Evolutionary conservation across 2,329 filamentous ascomycete genomes (phyloP).

Genomic region (Stylonectria norvegica): DNA sequence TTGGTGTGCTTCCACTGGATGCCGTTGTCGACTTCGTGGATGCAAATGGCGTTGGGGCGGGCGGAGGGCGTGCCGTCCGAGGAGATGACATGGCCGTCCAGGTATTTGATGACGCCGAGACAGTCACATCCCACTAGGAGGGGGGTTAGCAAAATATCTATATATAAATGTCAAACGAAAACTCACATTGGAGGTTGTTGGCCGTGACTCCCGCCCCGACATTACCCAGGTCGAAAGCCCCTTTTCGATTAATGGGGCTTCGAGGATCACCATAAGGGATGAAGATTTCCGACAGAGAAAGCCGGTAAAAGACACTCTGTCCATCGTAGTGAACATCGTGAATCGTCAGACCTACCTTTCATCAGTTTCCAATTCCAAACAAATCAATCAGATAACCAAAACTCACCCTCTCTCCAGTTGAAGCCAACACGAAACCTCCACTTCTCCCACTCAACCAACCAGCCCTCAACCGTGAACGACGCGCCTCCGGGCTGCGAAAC

Average conservation of each 20-base stretch:
- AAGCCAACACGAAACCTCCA: conserved; percentile 66
- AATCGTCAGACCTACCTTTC: conserved; percentile 40
- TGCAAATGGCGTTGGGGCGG: conserved; percentile 9
- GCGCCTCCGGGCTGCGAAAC: conserved; percentile 31
- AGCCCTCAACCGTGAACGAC: conserved; percentile 41
- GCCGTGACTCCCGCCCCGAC: conserved; percentile 61
- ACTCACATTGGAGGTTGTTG: conserved; percentile 52
- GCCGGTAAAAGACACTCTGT: conserved; percentile 60
- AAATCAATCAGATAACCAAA: too few species aligned
- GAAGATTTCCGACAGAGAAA: conserved; percentile 65
- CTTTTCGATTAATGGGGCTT: conserved; percentile 60
- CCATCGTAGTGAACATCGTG: conserved; percentile 64
- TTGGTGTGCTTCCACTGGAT: conserved; percentile 17
- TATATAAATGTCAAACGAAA: not conserved
- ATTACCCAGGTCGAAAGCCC: conserved; percentile 66
- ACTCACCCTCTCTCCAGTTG: conserved; percentile 62
- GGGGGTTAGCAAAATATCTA: too few species aligned
- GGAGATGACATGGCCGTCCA: conserved; percentile 5
- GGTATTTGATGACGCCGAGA: conserved; percentile 53
- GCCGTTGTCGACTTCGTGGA: conserved; percentile 12
- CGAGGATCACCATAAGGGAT: conserved; percentile 64
- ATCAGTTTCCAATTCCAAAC: too few species aligned
- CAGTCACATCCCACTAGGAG: conserved; percentile 63
- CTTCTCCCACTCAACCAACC: conserved; percentile 53
- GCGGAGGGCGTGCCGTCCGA: conserved; percentile 2